phyloP scores from a whole-genome alignment of 192 early-diverging fungal genomes.

The Haplosporangium gracile region DNA sequence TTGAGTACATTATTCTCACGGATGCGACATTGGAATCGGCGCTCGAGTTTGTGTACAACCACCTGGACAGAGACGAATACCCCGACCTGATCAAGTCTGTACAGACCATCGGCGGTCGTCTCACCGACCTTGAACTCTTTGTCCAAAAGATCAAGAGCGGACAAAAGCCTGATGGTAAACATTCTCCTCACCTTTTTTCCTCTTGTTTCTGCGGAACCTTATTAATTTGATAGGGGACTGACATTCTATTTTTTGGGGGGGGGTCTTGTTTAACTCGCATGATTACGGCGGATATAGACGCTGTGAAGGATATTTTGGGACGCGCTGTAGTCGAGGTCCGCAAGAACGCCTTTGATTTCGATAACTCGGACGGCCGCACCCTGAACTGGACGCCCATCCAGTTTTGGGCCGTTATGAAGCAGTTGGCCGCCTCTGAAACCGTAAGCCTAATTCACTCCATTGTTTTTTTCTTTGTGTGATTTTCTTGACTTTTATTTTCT shows the following conservation, averaged over 20 bases:
- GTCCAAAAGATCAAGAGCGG: constrained; percentile 90
- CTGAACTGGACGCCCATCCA: constrained; percentile 87
- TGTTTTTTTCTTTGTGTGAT: neutral
- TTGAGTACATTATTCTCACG: constrained; percentile 73
- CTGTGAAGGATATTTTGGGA: constrained; percentile 87
- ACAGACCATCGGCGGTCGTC: constrained; percentile 85
- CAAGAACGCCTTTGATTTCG: constrained; percentile 88
- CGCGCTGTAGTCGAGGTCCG: constrained; percentile 88
- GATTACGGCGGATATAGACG: constrained; percentile 59
- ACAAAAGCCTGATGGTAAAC: constrained; percentile 66
- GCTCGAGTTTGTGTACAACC: constrained; percentile 68
- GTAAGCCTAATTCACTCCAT: constrained; percentile 51
- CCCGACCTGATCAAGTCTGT: constrained; percentile 65
- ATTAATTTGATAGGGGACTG: neutral
- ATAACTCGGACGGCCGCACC: constrained; percentile 51
- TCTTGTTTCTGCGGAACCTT: constrained; percentile 4
- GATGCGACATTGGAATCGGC: constrained; percentile 80
- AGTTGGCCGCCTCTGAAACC: constrained; percentile 70
- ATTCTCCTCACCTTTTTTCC: neutral
- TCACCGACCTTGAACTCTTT: constrained; percentile 91
- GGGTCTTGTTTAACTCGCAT: neutral
- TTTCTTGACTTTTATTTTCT: neutral
- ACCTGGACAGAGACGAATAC: constrained; percentile 58
- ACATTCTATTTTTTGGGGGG: constrained; percentile 10
- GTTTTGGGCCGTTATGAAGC: constrained; percentile 90